These are phyloP conservation scores for Clarireedia hainanense DNA, from an alignment of 2,329 filamentous ascomycete genomes.

Conservation along the genomic window DNA sequence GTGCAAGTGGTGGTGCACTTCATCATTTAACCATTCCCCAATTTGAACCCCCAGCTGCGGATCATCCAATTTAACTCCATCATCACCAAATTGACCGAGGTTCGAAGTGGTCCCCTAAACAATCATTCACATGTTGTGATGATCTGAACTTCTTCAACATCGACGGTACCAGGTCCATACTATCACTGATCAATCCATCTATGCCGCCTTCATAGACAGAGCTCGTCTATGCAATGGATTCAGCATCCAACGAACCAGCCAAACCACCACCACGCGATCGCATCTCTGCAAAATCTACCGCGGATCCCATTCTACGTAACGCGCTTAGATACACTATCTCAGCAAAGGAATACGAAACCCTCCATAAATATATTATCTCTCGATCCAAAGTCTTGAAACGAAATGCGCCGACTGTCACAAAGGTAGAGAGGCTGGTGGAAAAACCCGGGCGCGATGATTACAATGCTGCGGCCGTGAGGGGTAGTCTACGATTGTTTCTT, in stretches of 20 bases:
- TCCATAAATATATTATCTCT: slow-evolving; percentile 78
- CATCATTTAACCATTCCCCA: neutral
- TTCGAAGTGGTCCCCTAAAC: neutral
- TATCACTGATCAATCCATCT: neutral
- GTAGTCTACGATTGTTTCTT: slow-evolving; percentile 63
- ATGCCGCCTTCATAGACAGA: slow-evolving; percentile 2
- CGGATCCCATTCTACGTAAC: slow-evolving; percentile 73
- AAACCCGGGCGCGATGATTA: slow-evolving; percentile 47
- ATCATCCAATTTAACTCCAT: slow-evolving; percentile 2
- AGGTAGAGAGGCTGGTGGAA: slow-evolving; percentile 39
- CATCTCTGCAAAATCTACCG: slow-evolving; percentile 28
- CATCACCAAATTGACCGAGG: neutral
- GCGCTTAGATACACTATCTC: slow-evolving; percentile 80
- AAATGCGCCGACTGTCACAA: slow-evolving; percentile 46
- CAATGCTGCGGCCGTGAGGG: slow-evolving; percentile 61
- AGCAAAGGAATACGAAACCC: slow-evolving; percentile 73
- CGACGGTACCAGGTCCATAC: neutral
- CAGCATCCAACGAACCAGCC: slow-evolving; percentile 11
- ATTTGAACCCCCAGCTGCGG: neutral
- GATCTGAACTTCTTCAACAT: neutral
- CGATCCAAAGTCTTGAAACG: slow-evolving; percentile 52
- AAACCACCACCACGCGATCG: slow-evolving; percentile 14
- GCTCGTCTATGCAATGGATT: slow-evolving; percentile 13
- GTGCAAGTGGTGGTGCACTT: neutral
- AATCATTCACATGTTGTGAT: slow-evolving; percentile 4